These are phyloP conservation scores for Pittosporum tobira DNA, from an alignment of 129 eudicot species.

Conservation along the genomic window DNA sequence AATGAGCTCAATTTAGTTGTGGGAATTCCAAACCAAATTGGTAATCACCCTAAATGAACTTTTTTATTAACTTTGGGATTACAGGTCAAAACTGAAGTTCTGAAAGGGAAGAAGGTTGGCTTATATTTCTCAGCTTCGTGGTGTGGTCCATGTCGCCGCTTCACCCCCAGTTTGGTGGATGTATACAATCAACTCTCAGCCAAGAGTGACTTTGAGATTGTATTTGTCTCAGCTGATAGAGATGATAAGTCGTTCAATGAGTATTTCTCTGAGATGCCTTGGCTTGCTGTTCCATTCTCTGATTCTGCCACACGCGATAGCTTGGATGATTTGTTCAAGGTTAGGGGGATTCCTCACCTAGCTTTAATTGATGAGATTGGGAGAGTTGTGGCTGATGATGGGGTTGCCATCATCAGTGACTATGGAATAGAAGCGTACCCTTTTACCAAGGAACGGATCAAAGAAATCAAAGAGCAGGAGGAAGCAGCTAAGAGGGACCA, in stretches of 20 bases:
- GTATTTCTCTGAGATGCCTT: conserved; percentile 82
- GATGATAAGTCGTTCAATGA: conserved; percentile 48
- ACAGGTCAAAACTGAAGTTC: conserved; percentile 39
- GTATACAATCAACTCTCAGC: conserved; percentile 47
- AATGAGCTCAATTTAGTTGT: neutral
- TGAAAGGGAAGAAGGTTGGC: conserved; percentile 58
- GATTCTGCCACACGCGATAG: conserved; percentile 40
- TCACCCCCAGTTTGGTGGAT: conserved; percentile 67
- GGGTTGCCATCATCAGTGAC: conserved; percentile 38
- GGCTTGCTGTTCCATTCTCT: conserved; percentile 80
- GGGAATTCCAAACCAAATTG: neutral
- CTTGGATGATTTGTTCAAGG: conserved; percentile 38
- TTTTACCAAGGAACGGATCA: conserved; percentile 40
- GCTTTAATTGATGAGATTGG: conserved; percentile 51
- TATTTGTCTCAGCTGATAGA: conserved; percentile 57
- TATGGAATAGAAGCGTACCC: conserved; percentile 73
- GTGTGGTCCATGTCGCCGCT: conserved; percentile 75
- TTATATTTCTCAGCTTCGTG: conserved; percentile 86
- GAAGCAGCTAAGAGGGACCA: conserved; percentile 59
- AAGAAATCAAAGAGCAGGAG: conserved; percentile 45
- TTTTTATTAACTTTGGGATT: neutral
- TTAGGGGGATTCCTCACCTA: conserved; percentile 66
- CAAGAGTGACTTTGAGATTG: conserved; percentile 48
- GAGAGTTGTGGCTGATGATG: conserved; percentile 33
- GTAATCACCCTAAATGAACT: neutral